These are phyloP conservation scores for Cystobasidium ongulense DNA, from an alignment of 768 basidiomycete genomes.

Conservation along the genomic window DNA sequence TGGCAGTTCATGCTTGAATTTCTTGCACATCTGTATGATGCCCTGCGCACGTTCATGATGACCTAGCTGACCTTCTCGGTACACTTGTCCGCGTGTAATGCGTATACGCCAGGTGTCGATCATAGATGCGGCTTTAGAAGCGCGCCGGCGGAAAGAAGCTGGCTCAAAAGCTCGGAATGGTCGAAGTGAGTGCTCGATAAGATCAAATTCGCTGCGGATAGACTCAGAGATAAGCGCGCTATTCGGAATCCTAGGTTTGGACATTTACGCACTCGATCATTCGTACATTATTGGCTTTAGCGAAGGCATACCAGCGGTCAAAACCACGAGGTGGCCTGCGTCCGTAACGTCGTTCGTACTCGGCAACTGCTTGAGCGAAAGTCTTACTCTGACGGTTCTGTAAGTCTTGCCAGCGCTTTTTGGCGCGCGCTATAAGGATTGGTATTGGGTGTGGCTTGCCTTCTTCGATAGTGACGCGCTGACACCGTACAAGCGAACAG, in stretches of 20 bases:
- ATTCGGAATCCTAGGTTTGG: no score
- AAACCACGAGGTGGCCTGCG: slow-evolving; percentile 80
- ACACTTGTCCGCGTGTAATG: slow-evolving; percentile 30
- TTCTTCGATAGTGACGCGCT: slow-evolving; percentile 35
- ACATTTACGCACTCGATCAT: slow-evolving; percentile 39
- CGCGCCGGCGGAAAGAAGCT: slow-evolving; percentile 36
- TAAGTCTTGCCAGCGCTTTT: slow-evolving; percentile 50
- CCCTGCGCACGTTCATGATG: slow-evolving; percentile 40
- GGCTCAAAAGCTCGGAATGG: slow-evolving; percentile 42
- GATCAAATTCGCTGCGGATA: slow-evolving; percentile 41
- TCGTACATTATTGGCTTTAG: slow-evolving; percentile 22
- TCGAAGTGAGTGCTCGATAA: slow-evolving; percentile 41
- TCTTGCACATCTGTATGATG: slow-evolving; percentile 34
- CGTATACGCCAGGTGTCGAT: slow-evolving; percentile 40
- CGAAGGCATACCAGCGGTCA: slow-evolving; percentile 58
- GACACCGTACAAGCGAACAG: neutral
- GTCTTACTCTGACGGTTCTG: slow-evolving; percentile 69
- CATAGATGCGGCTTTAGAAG: slow-evolving; percentile 23
- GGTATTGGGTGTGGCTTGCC: slow-evolving; percentile 49
- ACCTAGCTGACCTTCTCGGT: slow-evolving; percentile 37
- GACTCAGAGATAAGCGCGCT: neutral
- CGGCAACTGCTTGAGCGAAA: slow-evolving; percentile 64
- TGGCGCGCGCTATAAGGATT: slow-evolving; percentile 48
- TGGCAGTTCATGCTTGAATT: slow-evolving; percentile 38
- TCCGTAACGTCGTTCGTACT: slow-evolving; percentile 69